Evolutionary conservation across 1,284 basidiomycete species (phyloP).

Genomic region (Trichosporon sp.): DNA sequence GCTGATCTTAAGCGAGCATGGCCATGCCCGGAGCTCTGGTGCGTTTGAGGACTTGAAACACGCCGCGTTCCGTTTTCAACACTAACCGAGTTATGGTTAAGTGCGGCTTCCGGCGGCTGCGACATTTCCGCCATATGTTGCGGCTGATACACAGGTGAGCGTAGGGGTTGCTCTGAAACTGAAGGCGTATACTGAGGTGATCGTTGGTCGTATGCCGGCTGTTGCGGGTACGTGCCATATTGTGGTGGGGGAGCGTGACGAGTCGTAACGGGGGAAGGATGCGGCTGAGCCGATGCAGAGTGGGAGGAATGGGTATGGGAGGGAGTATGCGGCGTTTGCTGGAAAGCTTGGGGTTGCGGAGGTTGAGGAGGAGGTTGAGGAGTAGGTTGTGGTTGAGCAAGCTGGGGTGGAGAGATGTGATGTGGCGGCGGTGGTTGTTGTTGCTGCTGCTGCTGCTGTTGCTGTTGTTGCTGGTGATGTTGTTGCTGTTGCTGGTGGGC

Average conservation of each 20-base stretch:
- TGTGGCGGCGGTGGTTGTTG: constrained; percentile 8
- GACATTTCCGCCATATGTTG: constrained; percentile 5
- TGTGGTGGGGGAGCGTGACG: constrained; percentile 5
- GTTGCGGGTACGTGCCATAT: constrained; percentile 1
- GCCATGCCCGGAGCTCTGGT: not conserved
- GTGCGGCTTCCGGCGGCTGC: not conserved
- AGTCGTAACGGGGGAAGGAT: not conserved
- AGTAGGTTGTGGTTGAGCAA: constrained; percentile 4
- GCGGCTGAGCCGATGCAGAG: not conserved
- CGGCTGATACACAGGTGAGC: constrained; percentile 13
- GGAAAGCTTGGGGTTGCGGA: constrained; percentile 1
- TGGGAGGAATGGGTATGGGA: not conserved
- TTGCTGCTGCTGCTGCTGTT: constrained; percentile 12
- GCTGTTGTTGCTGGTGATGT: constrained; percentile 14
- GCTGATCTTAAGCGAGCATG: constrained; percentile 1
- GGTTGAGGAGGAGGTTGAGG: constrained; percentile 3
- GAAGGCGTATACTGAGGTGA: constrained; percentile 14
- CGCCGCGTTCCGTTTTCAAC: constrained; percentile 2
- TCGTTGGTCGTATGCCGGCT: constrained; percentile 6
- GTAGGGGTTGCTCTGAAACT: constrained; percentile 12
- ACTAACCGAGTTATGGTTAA: constrained; percentile 1
- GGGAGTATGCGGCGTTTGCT: not conserved
- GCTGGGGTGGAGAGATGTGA: constrained; percentile 7
- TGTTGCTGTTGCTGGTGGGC: constrained; percentile 7
- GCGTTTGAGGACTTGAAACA: not conserved